phyloP scores from a whole-genome alignment of 257 asterid species.

The Plantago major region DNA sequence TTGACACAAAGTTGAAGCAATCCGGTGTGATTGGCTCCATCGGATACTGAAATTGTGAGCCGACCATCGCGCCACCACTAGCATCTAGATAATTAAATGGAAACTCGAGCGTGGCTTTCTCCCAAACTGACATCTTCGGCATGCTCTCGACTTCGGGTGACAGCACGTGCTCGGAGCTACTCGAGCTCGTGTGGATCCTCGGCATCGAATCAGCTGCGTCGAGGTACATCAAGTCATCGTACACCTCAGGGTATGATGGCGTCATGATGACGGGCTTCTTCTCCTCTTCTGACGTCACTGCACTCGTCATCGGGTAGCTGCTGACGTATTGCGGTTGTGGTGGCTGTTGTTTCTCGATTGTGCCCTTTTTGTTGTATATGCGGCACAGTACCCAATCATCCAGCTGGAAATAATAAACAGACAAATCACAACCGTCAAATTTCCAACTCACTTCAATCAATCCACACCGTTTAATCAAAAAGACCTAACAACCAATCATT shows the following conservation, averaged over 20 bases:
- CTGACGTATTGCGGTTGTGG: slow-evolving; percentile 16
- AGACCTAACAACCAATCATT: background rate
- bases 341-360: slow-evolving; percentile 30
- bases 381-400: slow-evolving; percentile 73
- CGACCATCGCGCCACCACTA: slow-evolving; percentile 26
- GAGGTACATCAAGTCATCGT: slow-evolving; percentile 27
- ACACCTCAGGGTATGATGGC: slow-evolving; percentile 12
- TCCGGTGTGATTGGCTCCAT: slow-evolving; percentile 55
- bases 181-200: slow-evolving; percentile 23
- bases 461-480: background rate
- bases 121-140: slow-evolving; percentile 20
- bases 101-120: slow-evolving; percentile 39
- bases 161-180: slow-evolving; percentile 30
- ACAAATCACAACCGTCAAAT: slow-evolving; percentile 5
- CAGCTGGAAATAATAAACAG: slow-evolving; percentile 24
- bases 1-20: slow-evolving; percentile 47
- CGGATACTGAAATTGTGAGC: slow-evolving; percentile 40
- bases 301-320: slow-evolving; percentile 19
- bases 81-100: slow-evolving; percentile 55
- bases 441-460: background rate
- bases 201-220: slow-evolving; percentile 27
- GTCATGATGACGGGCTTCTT: slow-evolving; percentile 34
- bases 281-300: slow-evolving; percentile 24
- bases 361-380: slow-evolving; percentile 52
- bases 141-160: slow-evolving; percentile 29